phyloP scores from a whole-genome alignment of 176 grass and related monocot genomes.

The Calamus simplicifolius region DNA sequence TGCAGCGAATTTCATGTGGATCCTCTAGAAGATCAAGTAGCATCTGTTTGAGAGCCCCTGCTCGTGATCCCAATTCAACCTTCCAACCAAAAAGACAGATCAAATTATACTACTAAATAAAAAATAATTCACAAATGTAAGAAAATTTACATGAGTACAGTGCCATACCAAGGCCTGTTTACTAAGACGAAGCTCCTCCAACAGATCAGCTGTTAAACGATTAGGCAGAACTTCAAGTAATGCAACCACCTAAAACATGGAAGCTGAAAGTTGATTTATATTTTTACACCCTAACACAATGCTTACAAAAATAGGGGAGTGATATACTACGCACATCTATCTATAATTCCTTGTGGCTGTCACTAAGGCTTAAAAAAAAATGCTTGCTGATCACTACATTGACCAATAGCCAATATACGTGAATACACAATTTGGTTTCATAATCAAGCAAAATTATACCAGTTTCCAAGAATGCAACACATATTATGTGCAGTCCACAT shows the following conservation, averaged over 20 bases:
- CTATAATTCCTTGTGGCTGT: too few species aligned
- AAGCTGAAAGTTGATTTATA: not conserved
- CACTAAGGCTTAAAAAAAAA: too few species aligned
- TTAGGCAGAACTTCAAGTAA: conserved; percentile 98
- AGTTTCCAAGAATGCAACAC: too few species aligned
- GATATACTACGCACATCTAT: too few species aligned
- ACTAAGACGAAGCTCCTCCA: conserved; percentile 95
- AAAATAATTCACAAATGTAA: conserved; percentile 6
- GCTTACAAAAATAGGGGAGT: too few species aligned
- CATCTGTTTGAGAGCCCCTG: conserved; percentile 97
- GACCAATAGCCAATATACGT: too few species aligned
- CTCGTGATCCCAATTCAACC: conserved; percentile 93
- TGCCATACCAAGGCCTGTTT: conserved; percentile 76
- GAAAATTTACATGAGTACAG: not conserved
- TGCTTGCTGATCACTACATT: too few species aligned
- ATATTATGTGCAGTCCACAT: too few species aligned
- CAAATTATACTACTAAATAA: conserved; percentile 22
- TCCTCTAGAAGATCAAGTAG: conserved; percentile 89
- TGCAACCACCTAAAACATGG: conserved; percentile 50
- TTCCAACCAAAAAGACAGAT: conserved; percentile 20
- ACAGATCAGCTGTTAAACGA: conserved; percentile 78
- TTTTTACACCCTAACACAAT: too few species aligned
- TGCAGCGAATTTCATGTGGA: conserved; percentile 86
- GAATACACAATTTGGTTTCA: too few species aligned
- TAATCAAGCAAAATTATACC: too few species aligned